Evolutionary conservation across 148 eudicot species (phyloP), one percentile per base, ranked within the genome.

Genomic region (Talinum fruticosum): DNA sequence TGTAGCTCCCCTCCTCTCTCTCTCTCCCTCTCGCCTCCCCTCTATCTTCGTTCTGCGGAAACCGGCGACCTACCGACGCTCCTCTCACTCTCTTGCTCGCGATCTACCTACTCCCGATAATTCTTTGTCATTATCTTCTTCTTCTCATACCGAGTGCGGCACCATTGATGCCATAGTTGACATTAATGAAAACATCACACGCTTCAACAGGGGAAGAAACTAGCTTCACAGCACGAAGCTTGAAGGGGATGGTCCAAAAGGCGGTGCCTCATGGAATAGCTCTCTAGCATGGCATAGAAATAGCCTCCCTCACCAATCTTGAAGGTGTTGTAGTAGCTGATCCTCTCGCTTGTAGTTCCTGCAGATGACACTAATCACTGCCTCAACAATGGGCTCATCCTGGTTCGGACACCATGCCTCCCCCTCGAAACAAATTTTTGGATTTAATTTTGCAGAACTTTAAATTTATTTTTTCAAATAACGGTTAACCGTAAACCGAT

Each of bases 81-180:
- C n/a, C n/a, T n/a, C n/a, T n/a, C n/a, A n/a, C n/a, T n/a, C n/a
- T n/a, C n/a, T n/a, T n/a, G n/a, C n/a, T n/a, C n/a, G n/a, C n/a
- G n/a, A n/a, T n/a, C n/a, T n/a, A n/a, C n/a, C n/a, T n/a, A n/a
- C n/a, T n/a, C 93, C 78, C 90, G 84, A 35, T 86, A 96, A 64
- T 84, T 62, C 41, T 75, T 78, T 37, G 81, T 75, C 21, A 70
- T 33, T 5, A 84, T 4, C 38, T 79, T 87, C 87, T 93, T 93
- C 64, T 84, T 74, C 66, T 93, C 87, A 41, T 82, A 90, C 8
- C 87, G 4, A 93, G 86, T 35, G 88, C 70, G 4, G 89, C 89
- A 3, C 97, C 97, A 62, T 86, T 81, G 75, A 90, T 81, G n/a
- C 97, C 99, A 57, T 93, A 85, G 82, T 93, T 93, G 72, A 93